phyloP scores from a whole-genome alignment of 2,329 filamentous ascomycete species.

The Curvularia spicifera region DNA sequence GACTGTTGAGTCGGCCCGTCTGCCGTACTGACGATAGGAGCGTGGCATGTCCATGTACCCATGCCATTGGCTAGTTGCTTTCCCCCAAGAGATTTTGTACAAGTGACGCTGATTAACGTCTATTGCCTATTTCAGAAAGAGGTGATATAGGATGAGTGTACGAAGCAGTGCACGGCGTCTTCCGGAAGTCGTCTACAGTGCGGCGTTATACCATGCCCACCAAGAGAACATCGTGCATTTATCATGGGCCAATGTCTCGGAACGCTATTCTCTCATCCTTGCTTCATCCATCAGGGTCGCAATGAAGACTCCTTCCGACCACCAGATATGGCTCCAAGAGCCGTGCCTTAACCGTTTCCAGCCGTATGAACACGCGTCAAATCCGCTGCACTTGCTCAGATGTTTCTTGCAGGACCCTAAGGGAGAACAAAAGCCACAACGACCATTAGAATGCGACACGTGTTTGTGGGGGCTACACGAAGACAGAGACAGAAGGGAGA shows the following conservation, averaged over 20 bases:
- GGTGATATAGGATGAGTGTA: slow-evolving; percentile 1
- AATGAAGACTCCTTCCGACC: not conserved
- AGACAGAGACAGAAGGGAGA: not conserved
- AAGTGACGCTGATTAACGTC: not conserved
- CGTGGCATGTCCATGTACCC: not conserved
- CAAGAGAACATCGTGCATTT: not conserved
- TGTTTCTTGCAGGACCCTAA: not conserved
- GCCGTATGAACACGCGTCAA: not conserved
- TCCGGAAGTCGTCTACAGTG: not conserved
- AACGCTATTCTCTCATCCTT: not conserved
- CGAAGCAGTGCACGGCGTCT: not conserved
- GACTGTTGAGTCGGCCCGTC: not conserved
- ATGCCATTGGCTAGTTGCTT: not conserved
- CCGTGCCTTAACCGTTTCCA: not conserved
- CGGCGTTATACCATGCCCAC: not conserved
- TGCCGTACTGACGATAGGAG: not conserved
- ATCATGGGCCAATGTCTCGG: not conserved
- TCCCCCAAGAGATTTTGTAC: not conserved
- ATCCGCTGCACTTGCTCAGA: not conserved
- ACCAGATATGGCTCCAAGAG: not conserved
- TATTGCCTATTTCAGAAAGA: not conserved
- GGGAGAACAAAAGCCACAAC: slow-evolving; percentile 1
- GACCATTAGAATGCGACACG: not conserved
- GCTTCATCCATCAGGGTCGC: not conserved
- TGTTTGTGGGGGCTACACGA: not conserved